Evolutionary conservation across 148 eudicot genomes (phyloP), one percentile per base, ranked within the genome.

Genomic region (Fagopyrum tataricum): DNA sequence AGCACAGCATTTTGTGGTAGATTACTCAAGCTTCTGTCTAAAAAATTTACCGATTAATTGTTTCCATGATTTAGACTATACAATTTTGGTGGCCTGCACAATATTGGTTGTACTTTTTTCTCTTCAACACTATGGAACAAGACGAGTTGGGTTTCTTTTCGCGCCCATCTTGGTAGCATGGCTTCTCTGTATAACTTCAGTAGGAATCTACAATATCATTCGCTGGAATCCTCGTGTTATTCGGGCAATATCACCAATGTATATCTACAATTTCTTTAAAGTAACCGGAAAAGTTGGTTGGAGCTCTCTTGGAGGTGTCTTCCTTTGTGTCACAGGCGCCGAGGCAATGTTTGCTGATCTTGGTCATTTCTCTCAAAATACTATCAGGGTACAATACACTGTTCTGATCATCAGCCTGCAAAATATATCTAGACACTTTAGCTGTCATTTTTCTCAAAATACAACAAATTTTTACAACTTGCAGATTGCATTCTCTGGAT

Each of bases 331-430:
- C 31, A 85, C 88, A 78, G 88, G 88, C 68, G 81, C 82, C 10
- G 88, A 85, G 72, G 88, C 88, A 18, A 83, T 85, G 81, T 85
- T 85, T 79, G 88, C 88, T 55, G 86, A 85, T 81, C 88, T 85
- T 31, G 86, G 88, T 15, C 86, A 85, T 82, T 85, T 85, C 75
- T 80, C 85, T 56, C 42, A 74, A 74, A 66, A 64, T 53, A 76
- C 87, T 72, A 20, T 85, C 69, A 82, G 83, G 85, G 87, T 85
- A 77, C 68, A 31, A n/a, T n/a, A n/a, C n/a, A n/a, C n/a, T n/a
- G 37, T 31, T 31, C 37, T 31, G 37, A 31, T n/a, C n/a, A 31
- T 31, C 1, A 31, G 37, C 37, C 37, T 31, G 37, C 37, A 31
- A 31, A 31, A 31, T n/a, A 31, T 31, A 0, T 31, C 2, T 31